A percentile compares a stretch with the other conserved stretches of the same genome.
Evolutionary conservation across 1,139 yeast genomes (phyloP).

Genomic region (Arxiozyma bovina): DNA sequence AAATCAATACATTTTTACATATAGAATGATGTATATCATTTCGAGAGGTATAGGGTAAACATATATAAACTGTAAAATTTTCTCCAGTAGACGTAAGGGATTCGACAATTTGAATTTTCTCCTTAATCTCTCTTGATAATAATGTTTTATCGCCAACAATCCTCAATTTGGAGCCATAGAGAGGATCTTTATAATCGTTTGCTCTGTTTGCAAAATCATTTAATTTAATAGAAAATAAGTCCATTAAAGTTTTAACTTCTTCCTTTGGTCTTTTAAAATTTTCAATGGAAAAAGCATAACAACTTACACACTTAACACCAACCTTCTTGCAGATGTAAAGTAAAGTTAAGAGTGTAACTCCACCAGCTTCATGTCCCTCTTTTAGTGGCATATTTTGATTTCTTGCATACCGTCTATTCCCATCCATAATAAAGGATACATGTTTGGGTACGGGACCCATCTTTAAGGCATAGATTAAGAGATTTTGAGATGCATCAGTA

Average conservation of each 20-base stretch:
- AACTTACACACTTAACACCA: conserved; percentile 74
- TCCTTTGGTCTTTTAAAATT: conserved; percentile 75
- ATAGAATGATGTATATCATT: conserved; percentile 78
- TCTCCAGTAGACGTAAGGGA: conserved; percentile 45
- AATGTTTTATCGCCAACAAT: conserved; percentile 64
- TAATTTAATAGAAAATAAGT: conserved; percentile 61
- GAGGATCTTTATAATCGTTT: conserved; percentile 43
- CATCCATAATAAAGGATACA: conserved; percentile 94
- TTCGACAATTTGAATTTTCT: conserved; percentile 54
- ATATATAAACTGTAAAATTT: conserved; percentile 59
- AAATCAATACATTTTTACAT: conserved; percentile 33
- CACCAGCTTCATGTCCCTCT: conserved; percentile 88
- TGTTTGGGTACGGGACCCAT: conserved; percentile 82
- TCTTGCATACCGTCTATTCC: conserved; percentile 82
- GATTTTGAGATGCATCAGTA: conserved; percentile 29
- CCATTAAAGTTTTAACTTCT: conserved; percentile 79
- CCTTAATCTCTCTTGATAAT: conserved; percentile 59
- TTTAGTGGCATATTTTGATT: conserved; percentile 55
- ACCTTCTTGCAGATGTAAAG: conserved; percentile 36
- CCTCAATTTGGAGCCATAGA: conserved; percentile 41
- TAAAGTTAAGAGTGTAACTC: conserved; percentile 55
- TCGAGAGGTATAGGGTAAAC: conserved; percentile 91
- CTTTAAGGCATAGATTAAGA: conserved; percentile 44
- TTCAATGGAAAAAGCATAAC: conserved; percentile 91
- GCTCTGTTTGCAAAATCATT: conserved; percentile 27